Evolutionary conservation across 768 basidiomycete species (phyloP).

Genomic region (Phaffia australis): DNA sequence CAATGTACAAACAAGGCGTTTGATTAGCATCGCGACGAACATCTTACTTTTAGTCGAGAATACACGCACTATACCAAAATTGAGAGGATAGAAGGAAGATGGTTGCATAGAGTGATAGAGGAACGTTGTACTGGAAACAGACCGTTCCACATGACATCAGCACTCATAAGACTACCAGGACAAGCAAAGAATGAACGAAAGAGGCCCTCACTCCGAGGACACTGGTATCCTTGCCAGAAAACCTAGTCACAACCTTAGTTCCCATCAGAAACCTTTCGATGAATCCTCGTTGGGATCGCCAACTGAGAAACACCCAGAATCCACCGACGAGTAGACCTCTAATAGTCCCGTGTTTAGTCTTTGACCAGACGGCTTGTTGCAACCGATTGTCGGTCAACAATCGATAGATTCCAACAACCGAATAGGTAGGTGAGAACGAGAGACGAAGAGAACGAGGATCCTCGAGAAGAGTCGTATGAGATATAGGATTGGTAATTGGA

Average conservation of each 20-base stretch:
- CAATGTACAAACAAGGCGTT: conserved; percentile 56
- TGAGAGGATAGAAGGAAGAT: conserved; percentile 44
- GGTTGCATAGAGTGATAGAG: conserved; percentile 39
- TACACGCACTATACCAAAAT: conserved; percentile 25
- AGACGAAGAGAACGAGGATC: conserved; percentile 1
- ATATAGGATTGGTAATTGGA: too few relatives aligned
- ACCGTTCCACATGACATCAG: neutral
- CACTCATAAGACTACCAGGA: neutral
- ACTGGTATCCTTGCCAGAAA: neutral
- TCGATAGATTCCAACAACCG: conserved; percentile 14
- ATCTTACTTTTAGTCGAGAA: conserved; percentile 26
- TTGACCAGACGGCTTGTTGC: conserved; percentile 10
- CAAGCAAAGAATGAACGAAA: neutral
- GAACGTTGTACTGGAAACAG: conserved; percentile 42
- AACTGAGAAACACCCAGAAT: conserved; percentile 54
- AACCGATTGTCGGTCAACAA: neutral
- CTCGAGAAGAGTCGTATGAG: too few relatives aligned
- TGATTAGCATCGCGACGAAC: conserved; percentile 48
- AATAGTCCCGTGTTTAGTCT: conserved; percentile 50
- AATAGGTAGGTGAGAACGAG: conserved; percentile 7
- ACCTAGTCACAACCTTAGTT: conserved; percentile 29
- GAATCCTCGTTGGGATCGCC: conserved; percentile 57
- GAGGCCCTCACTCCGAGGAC: conserved; percentile 13
- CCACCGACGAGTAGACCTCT: conserved; percentile 60
- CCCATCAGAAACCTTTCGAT: conserved; percentile 56